Evolutionary conservation across 2,329 filamentous ascomycete genomes (phyloP).

Genomic region (Penicillium rolfsii): DNA sequence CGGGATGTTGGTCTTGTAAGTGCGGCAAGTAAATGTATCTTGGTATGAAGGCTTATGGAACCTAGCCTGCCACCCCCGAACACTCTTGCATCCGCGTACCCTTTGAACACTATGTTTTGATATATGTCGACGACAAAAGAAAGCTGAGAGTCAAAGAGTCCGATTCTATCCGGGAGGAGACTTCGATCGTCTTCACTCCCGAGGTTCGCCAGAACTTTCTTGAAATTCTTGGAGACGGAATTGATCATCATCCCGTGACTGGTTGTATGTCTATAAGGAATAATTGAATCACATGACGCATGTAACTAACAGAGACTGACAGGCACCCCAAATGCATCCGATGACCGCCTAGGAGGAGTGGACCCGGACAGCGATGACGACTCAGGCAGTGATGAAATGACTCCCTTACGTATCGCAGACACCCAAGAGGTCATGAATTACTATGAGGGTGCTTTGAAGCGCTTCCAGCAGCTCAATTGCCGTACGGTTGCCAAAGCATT

Average conservation of each 20-base stretch:
- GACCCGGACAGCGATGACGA: too few relatives aligned
- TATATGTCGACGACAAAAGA: conserved; percentile 41
- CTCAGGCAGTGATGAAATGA: conserved; percentile 35
- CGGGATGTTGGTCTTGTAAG: conserved; percentile 39
- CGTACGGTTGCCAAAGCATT: conserved; percentile 52
- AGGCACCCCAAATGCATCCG: too few relatives aligned
- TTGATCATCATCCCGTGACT: conserved; percentile 34
- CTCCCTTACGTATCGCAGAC: conserved; percentile 45
- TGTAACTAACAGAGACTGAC: conserved; percentile 27
- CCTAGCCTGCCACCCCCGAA: conserved; percentile 28
- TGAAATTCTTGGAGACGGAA: conserved; percentile 38
- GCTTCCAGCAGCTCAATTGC: conserved; percentile 52
- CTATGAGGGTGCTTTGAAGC: conserved; percentile 47
- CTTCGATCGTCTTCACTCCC: conserved; percentile 37
- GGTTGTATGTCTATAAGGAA: too few relatives aligned
- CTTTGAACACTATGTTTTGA: conserved; percentile 41
- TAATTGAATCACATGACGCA: too few relatives aligned
- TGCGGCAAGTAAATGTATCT: too few relatives aligned
- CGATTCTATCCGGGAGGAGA: conserved; percentile 36
- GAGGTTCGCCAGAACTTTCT: conserved; percentile 42
- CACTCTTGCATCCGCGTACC: conserved; percentile 35
- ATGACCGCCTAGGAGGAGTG: too few relatives aligned
- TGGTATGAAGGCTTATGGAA: conserved; percentile 29
- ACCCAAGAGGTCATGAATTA: conserved; percentile 42
- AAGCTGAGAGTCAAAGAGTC: conserved; percentile 40